A percentile compares a stretch with the other conserved stretches of the same genome.
phyloP scores from a whole-genome alignment of 108 stramenopile species.

The Mediolabrus comicus region DNA sequence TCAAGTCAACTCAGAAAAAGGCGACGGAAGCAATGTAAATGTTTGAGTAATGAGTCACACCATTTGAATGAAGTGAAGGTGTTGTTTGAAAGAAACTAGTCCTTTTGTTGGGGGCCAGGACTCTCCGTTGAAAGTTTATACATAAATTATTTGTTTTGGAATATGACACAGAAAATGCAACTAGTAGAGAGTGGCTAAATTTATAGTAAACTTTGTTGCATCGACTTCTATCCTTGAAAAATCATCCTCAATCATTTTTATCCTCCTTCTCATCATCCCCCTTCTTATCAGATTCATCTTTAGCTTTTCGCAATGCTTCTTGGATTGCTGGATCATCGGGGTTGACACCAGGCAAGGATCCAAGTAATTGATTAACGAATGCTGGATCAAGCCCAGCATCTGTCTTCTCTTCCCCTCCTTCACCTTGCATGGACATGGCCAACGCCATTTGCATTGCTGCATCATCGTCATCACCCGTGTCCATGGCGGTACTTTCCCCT shows the following conservation, averaged over 20 bases:
- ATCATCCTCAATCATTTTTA: background rate
- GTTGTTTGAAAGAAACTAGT: too few species aligned
- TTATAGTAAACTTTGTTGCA: background rate
- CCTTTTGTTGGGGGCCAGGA: too few species aligned
- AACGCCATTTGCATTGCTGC: slow-evolving; percentile 90
- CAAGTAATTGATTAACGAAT: slow-evolving; percentile 74
- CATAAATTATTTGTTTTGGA: too few species aligned
- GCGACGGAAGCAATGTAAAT: too few species aligned
- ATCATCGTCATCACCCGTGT: slow-evolving; percentile 73
- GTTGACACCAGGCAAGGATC: slow-evolving; percentile 87
- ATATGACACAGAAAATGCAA: too few species aligned
- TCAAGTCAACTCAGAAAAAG: background rate
- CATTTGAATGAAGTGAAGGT: too few species aligned
- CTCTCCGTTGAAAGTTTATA: too few species aligned
- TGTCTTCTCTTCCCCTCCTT: slow-evolving; percentile 32
- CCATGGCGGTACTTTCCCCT: slow-evolving; percentile 10
- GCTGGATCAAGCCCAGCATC: slow-evolving; percentile 62
- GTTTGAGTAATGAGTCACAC: too few species aligned
- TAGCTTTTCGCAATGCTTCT: slow-evolving; percentile 64
- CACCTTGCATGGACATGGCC: slow-evolving; percentile 84
- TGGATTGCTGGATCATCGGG: slow-evolving; percentile 91
- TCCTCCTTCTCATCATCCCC: slow-evolving; percentile 53
- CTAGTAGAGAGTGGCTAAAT: background rate
- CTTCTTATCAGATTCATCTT: slow-evolving; percentile 42
- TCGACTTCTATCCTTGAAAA: background rate